Percentiles rank a stretch among this genome's conserved stretches.
phyloP scores from a whole-genome alignment of 2,329 filamentous ascomycete species.

The Verticillium nonalfalfae region DNA sequence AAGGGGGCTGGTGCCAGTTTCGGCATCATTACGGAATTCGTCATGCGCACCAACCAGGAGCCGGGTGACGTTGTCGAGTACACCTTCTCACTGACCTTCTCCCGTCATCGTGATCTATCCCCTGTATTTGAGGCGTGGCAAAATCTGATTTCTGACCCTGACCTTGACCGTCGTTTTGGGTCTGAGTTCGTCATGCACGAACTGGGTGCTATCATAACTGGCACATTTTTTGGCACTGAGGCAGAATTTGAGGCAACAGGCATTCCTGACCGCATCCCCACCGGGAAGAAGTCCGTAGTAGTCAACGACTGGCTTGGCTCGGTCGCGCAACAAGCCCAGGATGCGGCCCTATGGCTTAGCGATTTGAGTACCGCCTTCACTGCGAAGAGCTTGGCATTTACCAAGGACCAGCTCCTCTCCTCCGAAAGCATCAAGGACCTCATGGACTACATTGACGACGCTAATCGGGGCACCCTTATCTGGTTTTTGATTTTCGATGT shows the following conservation, averaged over 20 bases:
- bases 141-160: conserved; percentile 43
- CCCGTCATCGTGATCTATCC: conserved; percentile 38
- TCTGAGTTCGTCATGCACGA: conserved; percentile 49
- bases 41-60: conserved; percentile 48
- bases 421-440: conserved; percentile 37
- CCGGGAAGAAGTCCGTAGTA: conserved; percentile 29
- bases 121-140: conserved; percentile 53
- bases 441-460: conserved; percentile 45
- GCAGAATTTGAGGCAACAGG: conserved; percentile 47
- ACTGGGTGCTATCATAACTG: conserved; percentile 48
- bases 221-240: conserved; percentile 54
- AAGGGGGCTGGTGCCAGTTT: conserved; percentile 51
- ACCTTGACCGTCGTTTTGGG: conserved; percentile 52
- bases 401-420: conserved; percentile 38
- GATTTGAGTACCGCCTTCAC: conserved; percentile 46
- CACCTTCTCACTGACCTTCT: conserved; percentile 46
- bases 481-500: conserved; percentile 61
- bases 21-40: conserved; percentile 51
- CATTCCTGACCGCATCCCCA: conserved; percentile 40
- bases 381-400: conserved; percentile 51
- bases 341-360: conserved; percentile 38
- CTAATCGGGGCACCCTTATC: conserved; percentile 41
- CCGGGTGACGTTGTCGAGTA: conserved; percentile 53
- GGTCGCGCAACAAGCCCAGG: conserved; percentile 44
- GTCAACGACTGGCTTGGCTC: conserved; percentile 59